Base-by-base conservation (phyloP, 352 stramenopile genomes). In the Phytophthora europaea region DNA sequence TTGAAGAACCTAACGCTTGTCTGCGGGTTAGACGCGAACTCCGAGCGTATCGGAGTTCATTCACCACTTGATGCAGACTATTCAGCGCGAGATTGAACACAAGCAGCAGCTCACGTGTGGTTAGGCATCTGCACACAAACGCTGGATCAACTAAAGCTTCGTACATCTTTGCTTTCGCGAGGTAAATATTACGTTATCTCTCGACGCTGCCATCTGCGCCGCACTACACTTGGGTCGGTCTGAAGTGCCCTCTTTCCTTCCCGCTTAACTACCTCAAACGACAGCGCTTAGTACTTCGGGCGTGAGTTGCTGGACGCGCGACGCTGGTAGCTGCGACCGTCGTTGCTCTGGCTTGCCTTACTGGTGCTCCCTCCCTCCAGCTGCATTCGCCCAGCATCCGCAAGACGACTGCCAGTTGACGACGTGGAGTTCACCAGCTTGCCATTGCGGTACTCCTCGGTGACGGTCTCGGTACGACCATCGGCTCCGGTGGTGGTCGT, bases 381-480 rank as follows among this genome's bases (percentile, higher is more conserved):
- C 45, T 93, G 87, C 83, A 92, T 92, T 4, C 88, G 75, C 20
- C 83, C 88, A 36, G 82, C 80, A 61, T 70, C 82, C 3, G 81
- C 78, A 26, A 94, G 71, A 10, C 86, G 81, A 68, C 65, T 89
- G 8, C 34, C 34, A 34, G 65, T 63, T 9, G 80, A 79, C 23
- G 82, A 87, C 6, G 78, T 75, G 12, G 87, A 94, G 53, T 79
- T 86, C 15, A 89, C 70, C 23, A 94, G 72, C 3, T 81, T 82
- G 2, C 89, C 89, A 58, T 94, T 89, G n/a, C 77, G 65, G 61
- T 78, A 96, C 61, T 94, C 87, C 52, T 96, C 87, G 23, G 84
- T 92, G 13, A 88, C 59, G 3, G 84, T 91, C 67, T 93, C 82
- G 0, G 72, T 71, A 6, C 78, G 76, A 23, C 89, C 89, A 63